These are phyloP conservation scores for Tolypocladium sp. DNA, from an alignment of 2,329 filamentous ascomycete genomes.

Conservation along the genomic window DNA sequence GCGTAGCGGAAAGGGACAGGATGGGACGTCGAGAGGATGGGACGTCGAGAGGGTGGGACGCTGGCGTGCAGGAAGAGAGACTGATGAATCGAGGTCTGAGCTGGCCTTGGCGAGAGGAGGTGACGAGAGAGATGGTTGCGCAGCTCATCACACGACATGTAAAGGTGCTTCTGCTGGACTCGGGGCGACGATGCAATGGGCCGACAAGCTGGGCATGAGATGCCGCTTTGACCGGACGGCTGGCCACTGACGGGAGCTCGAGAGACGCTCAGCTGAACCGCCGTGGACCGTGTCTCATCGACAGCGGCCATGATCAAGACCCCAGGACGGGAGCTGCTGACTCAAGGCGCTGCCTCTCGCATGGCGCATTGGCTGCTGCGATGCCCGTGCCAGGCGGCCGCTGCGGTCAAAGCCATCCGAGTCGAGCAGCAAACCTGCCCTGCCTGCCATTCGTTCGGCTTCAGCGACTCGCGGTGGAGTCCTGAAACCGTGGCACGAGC, in stretches of 20 bases:
- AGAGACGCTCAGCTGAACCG: not conserved
- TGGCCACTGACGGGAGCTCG: not conserved
- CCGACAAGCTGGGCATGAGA: not conserved
- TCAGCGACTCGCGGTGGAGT: not conserved
- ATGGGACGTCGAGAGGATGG: not conserved
- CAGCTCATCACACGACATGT: not conserved
- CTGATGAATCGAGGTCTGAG: not conserved
- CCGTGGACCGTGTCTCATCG: not conserved
- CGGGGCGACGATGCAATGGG: not conserved
- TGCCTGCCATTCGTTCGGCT: not conserved
- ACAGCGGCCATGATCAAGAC: not conserved
- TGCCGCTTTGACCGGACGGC: not conserved
- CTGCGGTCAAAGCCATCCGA: not conserved
- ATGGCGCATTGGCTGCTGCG: not conserved
- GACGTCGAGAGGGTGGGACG: not conserved
- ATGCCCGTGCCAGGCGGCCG: not conserved
- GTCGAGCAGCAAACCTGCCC: not conserved
- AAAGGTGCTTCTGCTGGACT: not conserved
- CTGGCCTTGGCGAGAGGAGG: not conserved
- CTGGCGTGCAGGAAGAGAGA: not conserved
- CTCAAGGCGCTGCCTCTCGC: not conserved
- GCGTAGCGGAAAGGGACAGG: not conserved
- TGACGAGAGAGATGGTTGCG: not conserved
- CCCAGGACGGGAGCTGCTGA: not conserved
- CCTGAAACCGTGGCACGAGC: not conserved